Evolutionary conservation across 306 rosid species (phyloP).

Genomic region (Betula pendula): DNA sequence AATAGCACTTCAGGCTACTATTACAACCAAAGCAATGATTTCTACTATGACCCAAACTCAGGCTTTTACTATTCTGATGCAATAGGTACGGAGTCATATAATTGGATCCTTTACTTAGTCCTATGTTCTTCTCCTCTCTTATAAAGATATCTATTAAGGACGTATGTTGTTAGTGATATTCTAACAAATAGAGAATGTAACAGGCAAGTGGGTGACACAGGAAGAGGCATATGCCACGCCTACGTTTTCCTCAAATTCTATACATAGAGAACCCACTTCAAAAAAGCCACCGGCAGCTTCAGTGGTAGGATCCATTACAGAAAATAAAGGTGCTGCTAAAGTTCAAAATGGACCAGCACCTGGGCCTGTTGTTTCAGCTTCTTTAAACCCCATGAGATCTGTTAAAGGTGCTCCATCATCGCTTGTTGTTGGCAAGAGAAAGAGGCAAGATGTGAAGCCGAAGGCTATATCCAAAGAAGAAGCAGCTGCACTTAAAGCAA

Average conservation of each 20-base stretch:
- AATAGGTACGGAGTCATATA: constrained; percentile 51
- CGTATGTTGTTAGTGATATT: constrained; percentile 23
- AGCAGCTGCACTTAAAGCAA: constrained; percentile 86
- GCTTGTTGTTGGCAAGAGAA: constrained; percentile 81
- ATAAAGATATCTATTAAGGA: background rate
- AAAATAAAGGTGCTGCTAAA: constrained; percentile 41
- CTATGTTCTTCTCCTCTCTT: constrained; percentile 1
- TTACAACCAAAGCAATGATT: constrained; percentile 78
- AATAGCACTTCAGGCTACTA: constrained; percentile 84
- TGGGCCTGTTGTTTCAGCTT: constrained; percentile 60
- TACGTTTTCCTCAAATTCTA: constrained; percentile 53
- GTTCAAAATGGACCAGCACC: constrained; percentile 50
- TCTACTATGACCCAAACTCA: constrained; percentile 72
- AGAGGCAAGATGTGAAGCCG: constrained; percentile 64
- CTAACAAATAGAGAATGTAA: constrained; percentile 38
- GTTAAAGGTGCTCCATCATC: constrained; percentile 75
- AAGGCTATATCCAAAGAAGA: constrained; percentile 73
- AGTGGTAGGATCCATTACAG: constrained; percentile 38
- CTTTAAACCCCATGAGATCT: constrained; percentile 65
- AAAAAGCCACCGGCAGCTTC: constrained; percentile 46
- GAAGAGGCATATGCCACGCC: constrained; percentile 90
- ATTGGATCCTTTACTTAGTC: constrained; percentile 5
- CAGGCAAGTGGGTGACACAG: constrained; percentile 94
- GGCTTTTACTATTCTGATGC: constrained; percentile 93
- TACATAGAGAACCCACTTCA: constrained; percentile 40